These are phyloP conservation scores for Hanseniaspora gamundiae DNA, from an alignment of 1,139 yeast species.

Conservation along the genomic window DNA sequence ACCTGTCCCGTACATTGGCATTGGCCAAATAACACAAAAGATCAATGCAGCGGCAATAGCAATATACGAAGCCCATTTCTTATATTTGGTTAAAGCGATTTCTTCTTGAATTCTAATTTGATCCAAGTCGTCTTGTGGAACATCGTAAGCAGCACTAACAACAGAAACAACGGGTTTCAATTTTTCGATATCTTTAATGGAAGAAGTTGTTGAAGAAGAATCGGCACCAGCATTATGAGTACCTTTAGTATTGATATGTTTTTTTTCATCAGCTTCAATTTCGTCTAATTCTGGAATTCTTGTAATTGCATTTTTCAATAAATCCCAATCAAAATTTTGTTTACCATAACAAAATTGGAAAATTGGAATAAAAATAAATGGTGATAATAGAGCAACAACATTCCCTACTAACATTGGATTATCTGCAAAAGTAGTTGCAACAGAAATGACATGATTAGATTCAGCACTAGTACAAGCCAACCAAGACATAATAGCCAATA, in stretches of 20 bases:
- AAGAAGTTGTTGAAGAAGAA: not conserved
- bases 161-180: conserved; percentile 27
- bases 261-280: conserved; percentile 28
- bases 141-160: conserved; percentile 31
- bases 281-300: conserved; percentile 56
- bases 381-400: conserved; percentile 67
- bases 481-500: conserved; percentile 55
- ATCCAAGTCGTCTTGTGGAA: conserved; percentile 30
- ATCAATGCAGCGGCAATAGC: conserved; percentile 48
- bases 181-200: conserved; percentile 28
- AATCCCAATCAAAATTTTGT: conserved; percentile 64
- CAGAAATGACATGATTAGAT: conserved; percentile 40
- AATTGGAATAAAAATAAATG: conserved; percentile 55
- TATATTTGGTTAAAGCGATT: conserved; percentile 34
- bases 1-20: conserved; percentile 74
- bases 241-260: conserved; percentile 13
- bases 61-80: conserved; percentile 42
- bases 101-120: conserved; percentile 33
- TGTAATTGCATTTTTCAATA: conserved; percentile 38
- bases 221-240: conserved; percentile 13
- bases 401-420: conserved; percentile 82
- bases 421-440: conserved; percentile 59
- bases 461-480: conserved; percentile 39
- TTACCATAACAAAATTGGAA: conserved; percentile 53
- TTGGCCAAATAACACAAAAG: conserved; percentile 66